Conservation (phyloP, 2,329 filamentous ascomycete species). For the Geosmithia flava region DNA sequence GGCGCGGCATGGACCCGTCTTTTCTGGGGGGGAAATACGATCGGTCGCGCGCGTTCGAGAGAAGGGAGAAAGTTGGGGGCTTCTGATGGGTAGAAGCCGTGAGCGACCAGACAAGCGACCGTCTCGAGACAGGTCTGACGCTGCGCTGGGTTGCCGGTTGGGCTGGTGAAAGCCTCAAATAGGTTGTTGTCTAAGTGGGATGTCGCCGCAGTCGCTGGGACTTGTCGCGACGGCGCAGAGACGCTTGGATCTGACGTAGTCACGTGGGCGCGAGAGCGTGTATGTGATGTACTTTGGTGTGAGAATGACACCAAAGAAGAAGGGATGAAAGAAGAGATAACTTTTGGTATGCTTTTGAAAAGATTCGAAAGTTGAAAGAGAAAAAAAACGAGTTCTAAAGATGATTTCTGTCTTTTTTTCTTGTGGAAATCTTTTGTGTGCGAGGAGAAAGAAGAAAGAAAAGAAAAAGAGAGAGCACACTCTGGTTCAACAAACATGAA, state of each 20-base stretch:
- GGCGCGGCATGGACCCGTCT: constrained; percentile 4
- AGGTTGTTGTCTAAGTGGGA: not conserved
- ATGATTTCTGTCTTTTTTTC: too few relatives aligned
- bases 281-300: not conserved
- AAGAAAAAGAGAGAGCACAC: too few relatives aligned
- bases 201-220: not conserved
- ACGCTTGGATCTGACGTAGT: not conserved
- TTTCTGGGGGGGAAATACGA: not conserved
- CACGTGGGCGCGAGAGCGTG: not conserved
- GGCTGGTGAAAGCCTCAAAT: not conserved
- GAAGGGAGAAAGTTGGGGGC: too few relatives aligned
- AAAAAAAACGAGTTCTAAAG: too few relatives aligned
- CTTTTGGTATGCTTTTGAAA: not conserved
- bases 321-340: not conserved
- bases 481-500: too few relatives aligned
- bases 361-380: too few relatives aligned
- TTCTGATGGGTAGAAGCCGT: not conserved
- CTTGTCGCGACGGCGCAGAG: not conserved
- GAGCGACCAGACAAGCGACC: not conserved
- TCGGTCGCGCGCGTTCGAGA: not conserved
- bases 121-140: not conserved
- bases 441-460: too few relatives aligned
- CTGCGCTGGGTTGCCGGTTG: not conserved
- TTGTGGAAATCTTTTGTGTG: too few relatives aligned
- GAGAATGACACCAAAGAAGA: not conserved